Evolutionary conservation across 345 rosid genomes (phyloP), one percentile per base, ranked within the genome.

Genomic region (Syzygium aromaticum): DNA sequence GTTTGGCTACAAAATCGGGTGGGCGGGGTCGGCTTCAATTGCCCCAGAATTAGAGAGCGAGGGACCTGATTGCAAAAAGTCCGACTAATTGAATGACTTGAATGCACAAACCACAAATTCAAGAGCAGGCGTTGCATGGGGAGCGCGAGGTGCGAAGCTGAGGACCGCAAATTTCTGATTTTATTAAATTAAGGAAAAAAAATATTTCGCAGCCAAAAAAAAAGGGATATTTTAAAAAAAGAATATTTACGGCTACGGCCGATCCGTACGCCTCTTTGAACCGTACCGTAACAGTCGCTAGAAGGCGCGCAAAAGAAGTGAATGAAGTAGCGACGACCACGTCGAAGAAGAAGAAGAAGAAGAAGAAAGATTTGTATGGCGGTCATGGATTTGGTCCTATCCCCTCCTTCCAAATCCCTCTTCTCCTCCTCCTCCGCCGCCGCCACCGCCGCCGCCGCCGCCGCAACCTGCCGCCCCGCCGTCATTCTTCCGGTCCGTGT

Each of bases 401-500:
- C 94, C 78, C 93, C 93, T 54, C 89, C 88, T 87, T 84, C 91
- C 89, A 93, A 85, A 30, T 89, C 89, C 77, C 51, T 51, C 15
- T 84, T 87, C 91, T 85, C 93, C 86, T 27, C 86, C 51, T 54
- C 88, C 85, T 56, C 87, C 51, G 30, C 93, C 28, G 59, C 93
- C 46, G 54, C 93, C 30, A 67, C 90, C 25, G 6, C 92, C 84
- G 40, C 84, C 33, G 28, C 89, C 14, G 6, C 93, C 85, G 25
- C 86, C 27, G 86, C 84, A 85, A 46, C 82, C 88, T 53, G 78
- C 88, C 97, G 99, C 63, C 97, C 99, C 21, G 97, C 96, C 56
- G 93, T 96, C 87, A 96, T 97, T 87, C 99, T 97, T 87, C 98
- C 99, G 57, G 98, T 97, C 80, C 30, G 6, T 33, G 46, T 3